Evolutionary conservation across 1,139 yeast species (phyloP).

Genomic region (Taphrina sp.): DNA sequence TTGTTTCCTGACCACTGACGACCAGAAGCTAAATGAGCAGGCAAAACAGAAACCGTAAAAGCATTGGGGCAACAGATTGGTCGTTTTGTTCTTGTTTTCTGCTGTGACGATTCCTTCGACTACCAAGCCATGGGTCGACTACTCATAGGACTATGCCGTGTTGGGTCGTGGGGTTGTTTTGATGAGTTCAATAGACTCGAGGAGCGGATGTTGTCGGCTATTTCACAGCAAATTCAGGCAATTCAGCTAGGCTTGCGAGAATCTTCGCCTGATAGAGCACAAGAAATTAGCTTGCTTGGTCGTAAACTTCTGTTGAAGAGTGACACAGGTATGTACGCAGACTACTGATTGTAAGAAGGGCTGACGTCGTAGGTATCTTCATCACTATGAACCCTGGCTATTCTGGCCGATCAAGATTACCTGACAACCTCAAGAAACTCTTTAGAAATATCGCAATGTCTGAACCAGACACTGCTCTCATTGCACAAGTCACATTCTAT

Average conservation of each 20-base stretch:
- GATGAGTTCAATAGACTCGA: conserved; percentile 90
- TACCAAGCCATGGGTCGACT: conserved; percentile 76
- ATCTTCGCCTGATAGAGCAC: conserved; percentile 30
- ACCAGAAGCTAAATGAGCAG: background rate
- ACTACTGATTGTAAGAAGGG: background rate
- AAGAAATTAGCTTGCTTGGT: conserved; percentile 53
- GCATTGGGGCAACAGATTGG: conserved; percentile 81
- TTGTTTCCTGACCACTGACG: background rate
- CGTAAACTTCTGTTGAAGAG: conserved; percentile 49
- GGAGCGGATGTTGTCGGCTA: conserved; percentile 71
- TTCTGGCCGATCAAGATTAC: conserved; percentile 75
- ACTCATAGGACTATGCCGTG: conserved; percentile 74
- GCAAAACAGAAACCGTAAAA: conserved; percentile 78
- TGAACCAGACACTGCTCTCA: conserved; percentile 65
- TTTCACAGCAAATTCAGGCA: conserved; percentile 74
- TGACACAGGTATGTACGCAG: conserved; percentile 42
- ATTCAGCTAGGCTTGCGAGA: conserved; percentile 58
- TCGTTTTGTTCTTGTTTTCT: conserved; percentile 75
- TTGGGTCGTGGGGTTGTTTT: conserved; percentile 95
- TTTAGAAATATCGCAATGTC: conserved; percentile 76
- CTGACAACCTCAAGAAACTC: conserved; percentile 78
- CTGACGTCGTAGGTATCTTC: conserved; percentile 56
- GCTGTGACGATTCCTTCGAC: conserved; percentile 89
- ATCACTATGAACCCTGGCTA: conserved; percentile 92
- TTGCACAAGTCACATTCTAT: conserved; percentile 68